Evolutionary conservation across 306 rosid species (phyloP), one percentile per base, ranked within the genome.

Genomic region (Castanospermum australe): DNA sequence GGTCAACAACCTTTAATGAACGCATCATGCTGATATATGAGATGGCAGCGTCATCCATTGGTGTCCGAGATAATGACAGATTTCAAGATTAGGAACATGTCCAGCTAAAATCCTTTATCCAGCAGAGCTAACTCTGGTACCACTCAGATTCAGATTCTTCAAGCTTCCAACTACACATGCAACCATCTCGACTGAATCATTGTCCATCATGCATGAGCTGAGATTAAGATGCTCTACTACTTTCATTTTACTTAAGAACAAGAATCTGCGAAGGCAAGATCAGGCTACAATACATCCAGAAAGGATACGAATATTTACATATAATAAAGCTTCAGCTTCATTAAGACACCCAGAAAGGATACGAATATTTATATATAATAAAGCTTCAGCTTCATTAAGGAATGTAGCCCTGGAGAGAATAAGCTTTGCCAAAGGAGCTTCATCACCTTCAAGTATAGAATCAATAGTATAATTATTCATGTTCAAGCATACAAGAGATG

Each of bases 381-480:
- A 80, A 51, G 86, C 86, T 64, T 87, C 93, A 54, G 78, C 83
- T 71, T 89, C 98, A 52, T 86, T 84, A 30, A 81, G 61, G 57
- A 92, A 88, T 10, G 83, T 83, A 55, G 92, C 85, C 50, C 98
- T 98, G 28, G 97, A 84, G 52, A 88, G 83, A 62, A 81, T 79
- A 73, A 95, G 92, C 80, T 89, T 95, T 62, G 25, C 41, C 54
- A 91, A 82, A 77, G 92, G 90, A 90, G 94, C 86, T 84, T 86
- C 77, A 76, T 51, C 59, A 33, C 79, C 90, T 78, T 87, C 72
- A 70, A 86, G 78, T 73, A 92, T 73, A 79, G 97, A 87, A 64
- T 86, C 86, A 79, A 95, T 84, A 54, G 84, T 86, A 77, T 98
- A 95, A 71, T 90, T 80, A 81, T 97, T 95, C 97, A 92, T 87